Evolutionary conservation across 2,329 filamentous ascomycete genomes (phyloP), one percentile per base, ranked within the genome.

Genomic region (Ascochyta koolunga): DNA sequence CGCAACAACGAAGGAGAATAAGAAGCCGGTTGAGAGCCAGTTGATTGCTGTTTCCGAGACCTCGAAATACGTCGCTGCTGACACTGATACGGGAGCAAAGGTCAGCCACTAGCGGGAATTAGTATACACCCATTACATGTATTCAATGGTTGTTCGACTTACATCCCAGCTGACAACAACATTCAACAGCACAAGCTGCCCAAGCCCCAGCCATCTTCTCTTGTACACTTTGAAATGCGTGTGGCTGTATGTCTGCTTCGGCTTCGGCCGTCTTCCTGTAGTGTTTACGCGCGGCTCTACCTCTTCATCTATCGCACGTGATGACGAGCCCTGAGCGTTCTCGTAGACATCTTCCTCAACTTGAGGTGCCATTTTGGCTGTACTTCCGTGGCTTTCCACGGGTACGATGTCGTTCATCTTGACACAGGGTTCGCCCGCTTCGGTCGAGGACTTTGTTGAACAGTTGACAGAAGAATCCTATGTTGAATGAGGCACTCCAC

Each of bases 121-220:
- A 59, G 33, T 22, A 53, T 19, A 5, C 24, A 13, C 9, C 4
- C n/a, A 16, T 21, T n/a, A 1, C 7, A 5, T 10, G 31, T 7
- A 8, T n/a, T 4, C 18, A 19, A 13, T n/a, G n/a, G 18, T 19
- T n/a, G 11, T 21, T 50, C 38, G 36, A 87, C 91, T 82, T 83
- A 95, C 91, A 84, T 96, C 91, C 93, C 93, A 98, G 69, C 90
- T 96, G 36, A 96, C 89, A 56, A 98, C 86, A 50, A 97, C 88
- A 72, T 98, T 99, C 76, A 98, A 80, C 67, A 98, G 76, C 6
- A 92, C 89, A 69, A 98, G 77, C 75, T 96, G 90, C 19, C 84
- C 77, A 45, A 99, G 79, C 0, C 95, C 95, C 72, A 96, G 90
- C 87, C 91, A 99, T 38, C 95, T 84, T 68, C 91, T 84, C 77